Conservation (phyloP, 2,329 filamentous ascomycete genomes). For the Basipetospora chlamydospora region DNA sequence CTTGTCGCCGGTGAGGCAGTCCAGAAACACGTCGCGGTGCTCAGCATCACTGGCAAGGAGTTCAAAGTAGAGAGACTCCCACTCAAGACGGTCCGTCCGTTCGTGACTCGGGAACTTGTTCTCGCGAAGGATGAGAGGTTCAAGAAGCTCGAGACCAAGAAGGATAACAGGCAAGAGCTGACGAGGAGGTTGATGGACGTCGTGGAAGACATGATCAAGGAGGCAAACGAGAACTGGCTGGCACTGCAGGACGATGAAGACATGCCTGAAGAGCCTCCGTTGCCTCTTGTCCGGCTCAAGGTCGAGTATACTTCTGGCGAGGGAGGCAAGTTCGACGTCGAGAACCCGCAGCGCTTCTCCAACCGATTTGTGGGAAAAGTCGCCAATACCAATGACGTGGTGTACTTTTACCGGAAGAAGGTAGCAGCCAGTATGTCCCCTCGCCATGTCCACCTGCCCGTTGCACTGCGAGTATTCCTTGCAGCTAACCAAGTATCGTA, state of each 20-base stretch:
- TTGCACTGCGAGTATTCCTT: constrained; percentile 17
- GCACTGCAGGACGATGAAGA: constrained; percentile 55
- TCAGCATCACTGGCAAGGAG: constrained; percentile 69
- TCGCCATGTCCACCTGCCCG: constrained; percentile 12
- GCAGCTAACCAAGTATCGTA: constrained; percentile 6
- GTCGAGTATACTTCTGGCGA: constrained; percentile 82
- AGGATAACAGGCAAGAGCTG: constrained; percentile 70
- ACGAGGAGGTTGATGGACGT: constrained; percentile 62
- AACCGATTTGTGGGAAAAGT: constrained; percentile 83
- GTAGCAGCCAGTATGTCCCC: constrained; percentile 31
- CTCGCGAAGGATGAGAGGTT: constrained; percentile 64
- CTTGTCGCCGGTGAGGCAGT: constrained; percentile 80
- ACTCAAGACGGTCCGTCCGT: constrained; percentile 78
- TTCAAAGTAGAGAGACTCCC: constrained; percentile 71
- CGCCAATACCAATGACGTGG: constrained; percentile 85
- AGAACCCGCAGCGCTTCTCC: constrained; percentile 93
- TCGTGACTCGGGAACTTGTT: constrained; percentile 71
- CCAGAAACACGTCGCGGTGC: constrained; percentile 75
- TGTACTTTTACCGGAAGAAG: constrained; percentile 88
- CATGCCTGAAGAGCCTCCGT: constrained; percentile 34
- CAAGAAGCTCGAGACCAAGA: constrained; percentile 55
- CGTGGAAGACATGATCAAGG: constrained; percentile 74
- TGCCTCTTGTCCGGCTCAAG: constrained; percentile 76
- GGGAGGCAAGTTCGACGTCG: constrained; percentile 73
- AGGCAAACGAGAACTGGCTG: constrained; percentile 71